Percentiles rank a stretch among this genome's conserved stretches.
These are phyloP conservation scores for Skeletonema potamos DNA, from an alignment of 108 stramenopile species.

Conservation along the genomic window DNA sequence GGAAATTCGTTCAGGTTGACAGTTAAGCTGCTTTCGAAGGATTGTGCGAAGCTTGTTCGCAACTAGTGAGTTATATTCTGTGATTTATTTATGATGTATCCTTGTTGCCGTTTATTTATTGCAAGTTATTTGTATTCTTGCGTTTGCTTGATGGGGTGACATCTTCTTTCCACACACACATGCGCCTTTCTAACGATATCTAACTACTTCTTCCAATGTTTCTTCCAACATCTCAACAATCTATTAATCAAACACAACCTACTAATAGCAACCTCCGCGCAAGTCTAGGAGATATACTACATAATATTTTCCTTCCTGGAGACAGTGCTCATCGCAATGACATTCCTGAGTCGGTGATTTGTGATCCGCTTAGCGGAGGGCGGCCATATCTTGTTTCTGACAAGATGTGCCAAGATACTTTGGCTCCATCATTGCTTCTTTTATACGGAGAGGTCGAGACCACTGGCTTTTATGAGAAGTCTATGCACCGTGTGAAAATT, in stretches of 20 bases:
- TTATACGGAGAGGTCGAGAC: slow-evolving; percentile 98
- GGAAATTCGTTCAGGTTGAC: slow-evolving; percentile 68
- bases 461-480: slow-evolving; percentile 95
- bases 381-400: slow-evolving; percentile 78
- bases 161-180: no score
- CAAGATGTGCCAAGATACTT: slow-evolving; percentile 74
- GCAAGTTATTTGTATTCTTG: no score
- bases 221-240: no score
- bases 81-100: not conserved
- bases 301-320: slow-evolving; percentile 85
- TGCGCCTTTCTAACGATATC: no score
- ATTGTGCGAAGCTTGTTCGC: slow-evolving; percentile 39
- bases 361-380: slow-evolving; percentile 70
- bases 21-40: slow-evolving; percentile 74
- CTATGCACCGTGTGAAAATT: slow-evolving; percentile 91
- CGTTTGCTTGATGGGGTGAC: no score
- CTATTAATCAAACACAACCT: no score
- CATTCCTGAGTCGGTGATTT: slow-evolving; percentile 60
- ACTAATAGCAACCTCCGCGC: slow-evolving; percentile 95
- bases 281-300: slow-evolving; percentile 89
- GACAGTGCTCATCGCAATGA: slow-evolving; percentile 51
- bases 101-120: slow-evolving; percentile 46
- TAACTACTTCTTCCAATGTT: no score
- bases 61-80: slow-evolving; percentile 35
- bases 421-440: slow-evolving; percentile 93